These are phyloP conservation scores for Cyclocybe aegerita DNA, from an alignment of 768 basidiomycete genomes.

Conservation along the genomic window DNA sequence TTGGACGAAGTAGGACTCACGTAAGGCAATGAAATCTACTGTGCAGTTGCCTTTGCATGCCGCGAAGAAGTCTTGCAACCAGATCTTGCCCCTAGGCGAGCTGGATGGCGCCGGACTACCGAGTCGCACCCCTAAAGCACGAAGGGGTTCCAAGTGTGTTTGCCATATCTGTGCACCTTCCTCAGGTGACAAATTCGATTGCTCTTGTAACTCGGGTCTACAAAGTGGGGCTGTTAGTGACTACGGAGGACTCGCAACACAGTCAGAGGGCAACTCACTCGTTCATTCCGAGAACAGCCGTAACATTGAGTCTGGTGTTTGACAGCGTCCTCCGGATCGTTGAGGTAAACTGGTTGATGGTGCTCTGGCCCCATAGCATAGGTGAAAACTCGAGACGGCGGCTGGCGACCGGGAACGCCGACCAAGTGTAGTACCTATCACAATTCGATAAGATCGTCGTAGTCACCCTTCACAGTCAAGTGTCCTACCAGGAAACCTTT, in stretches of 20 bases:
- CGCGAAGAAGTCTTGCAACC: conserved; percentile 52
- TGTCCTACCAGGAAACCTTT: conserved; percentile 49
- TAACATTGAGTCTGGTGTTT: conserved; percentile 28
- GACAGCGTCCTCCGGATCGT: conserved; percentile 41
- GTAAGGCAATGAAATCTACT: conserved; percentile 57
- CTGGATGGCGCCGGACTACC: conserved; percentile 56
- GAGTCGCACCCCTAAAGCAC: conserved; percentile 40
- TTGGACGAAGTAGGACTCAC: conserved; percentile 27
- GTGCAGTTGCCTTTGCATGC: conserved; percentile 51
- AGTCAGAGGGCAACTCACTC: conserved; percentile 34
- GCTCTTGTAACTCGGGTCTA: conserved; percentile 33
- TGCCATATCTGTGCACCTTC: conserved; percentile 53
- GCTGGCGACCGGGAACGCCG: conserved; percentile 29
- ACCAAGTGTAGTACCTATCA: conserved; percentile 56
- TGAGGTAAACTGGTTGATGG: conserved; percentile 37
- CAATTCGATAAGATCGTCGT: not conserved
- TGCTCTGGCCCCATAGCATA: conserved; percentile 50
- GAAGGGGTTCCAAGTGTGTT: conserved; percentile 50
- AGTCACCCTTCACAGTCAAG: not conserved
- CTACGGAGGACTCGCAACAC: not conserved
- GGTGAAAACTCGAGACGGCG: conserved; percentile 51
- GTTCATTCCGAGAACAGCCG: conserved; percentile 51
- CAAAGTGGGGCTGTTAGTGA: not conserved
- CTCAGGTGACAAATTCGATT: conserved; percentile 49
- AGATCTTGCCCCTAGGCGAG: conserved; percentile 50